Base-by-base conservation (phyloP, 1,284 basidiomycete genomes). In the Boletus chippewaensis region DNA sequence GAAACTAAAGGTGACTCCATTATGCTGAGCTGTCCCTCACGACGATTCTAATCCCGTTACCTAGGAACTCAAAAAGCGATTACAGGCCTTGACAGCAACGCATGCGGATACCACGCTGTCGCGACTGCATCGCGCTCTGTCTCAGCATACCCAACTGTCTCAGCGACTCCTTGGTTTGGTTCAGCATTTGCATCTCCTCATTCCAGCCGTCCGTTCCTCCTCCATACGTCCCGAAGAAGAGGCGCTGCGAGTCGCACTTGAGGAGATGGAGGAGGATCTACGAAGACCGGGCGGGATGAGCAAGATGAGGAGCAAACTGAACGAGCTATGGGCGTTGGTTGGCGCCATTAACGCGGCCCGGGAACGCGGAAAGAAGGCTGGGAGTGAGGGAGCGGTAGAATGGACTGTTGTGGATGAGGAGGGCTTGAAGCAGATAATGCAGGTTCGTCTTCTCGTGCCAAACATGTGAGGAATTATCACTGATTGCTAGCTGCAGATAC, bases 321-420 rank as follows among this genome's bases (percentile, higher is more conserved):
- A 86, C 57, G 91, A 93, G 66, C 73, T 95, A 24, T 93, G 91
- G 91, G 91, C 88, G 12, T 71, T 87, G 36, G 76, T 93, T 11
- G 89, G 89, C n/a, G 84, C 88, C 49, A 74, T 92, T 15, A 77
- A 78, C 53, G 85, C 85, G 1, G 74, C 77, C 47, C 66, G 74
- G 56, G 82, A 86, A 58, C 68, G 76, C 49, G 79, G 74, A 50
- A 67, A 73, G 57, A 74, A 68, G 48, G 74, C 70, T 3, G 74
- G 74, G 0, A 63, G 62, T 26, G 68, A 68, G 34, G 60, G 61
- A 7, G 40, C 43, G 32, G 73, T 76, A 44, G 85, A 83, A 56
- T 94, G 91, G 91, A 79, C 85, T 8, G 86, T 91, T 18, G 85
- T 88, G 3, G 91, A 95, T 65, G 87, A 91, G 59, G 87, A 88